Base-by-base conservation (phyloP, 192 early-diverging fungal genomes). In the Coemansia sp. region DNA sequence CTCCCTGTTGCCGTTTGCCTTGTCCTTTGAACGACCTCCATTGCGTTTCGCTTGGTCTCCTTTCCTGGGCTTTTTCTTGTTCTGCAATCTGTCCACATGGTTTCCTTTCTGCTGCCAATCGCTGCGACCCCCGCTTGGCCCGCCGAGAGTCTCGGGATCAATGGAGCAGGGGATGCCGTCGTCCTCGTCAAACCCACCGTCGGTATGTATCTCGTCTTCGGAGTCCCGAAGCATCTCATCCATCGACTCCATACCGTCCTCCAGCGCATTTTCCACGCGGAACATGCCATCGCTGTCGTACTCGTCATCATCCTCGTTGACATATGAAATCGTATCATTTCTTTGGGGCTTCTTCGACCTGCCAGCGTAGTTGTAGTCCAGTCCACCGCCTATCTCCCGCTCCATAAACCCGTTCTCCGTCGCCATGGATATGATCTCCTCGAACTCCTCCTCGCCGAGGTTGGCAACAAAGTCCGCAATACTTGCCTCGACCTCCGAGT, bases 381-480 rank as follows among this genome's bases (percentile, higher is more conserved):
- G 19, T 3, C 38, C 50, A 14, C 61, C 72, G 46, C 79, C 74
- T 38, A 82, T 64, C 20, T 76, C 71, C 19, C 74, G 74, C 19
- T 25, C 55, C 14, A 63, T 12, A 57, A 66, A 69, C 6, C 56
- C 38, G 51, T 41, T 44, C 16, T 53, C 53, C 19, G 19, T 45
- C 2, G 19, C 37, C 32, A 46, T 57, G 6, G 45, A 49, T 19
- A 70, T 43, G 38, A 76, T 50, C 8, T 70, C 57, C 32, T 51
- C 53, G 2, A 76, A 7, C 16, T 50, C 79, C 2, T 58, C 65
- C 11, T 73, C 70, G 44, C 68, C 75, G 5, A 76, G 44, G 45
- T 82, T 73, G 25, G 64, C 68, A 25, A 82, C 62, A 56, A 68
- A 82, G 63, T 82, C 79, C 10, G 63, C 56, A 11, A 75, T 61